Evolutionary conservation across 208 protist genomes (phyloP), one percentile per base, ranked within the genome.

Genomic region (Tritrichomonas foetus): DNA sequence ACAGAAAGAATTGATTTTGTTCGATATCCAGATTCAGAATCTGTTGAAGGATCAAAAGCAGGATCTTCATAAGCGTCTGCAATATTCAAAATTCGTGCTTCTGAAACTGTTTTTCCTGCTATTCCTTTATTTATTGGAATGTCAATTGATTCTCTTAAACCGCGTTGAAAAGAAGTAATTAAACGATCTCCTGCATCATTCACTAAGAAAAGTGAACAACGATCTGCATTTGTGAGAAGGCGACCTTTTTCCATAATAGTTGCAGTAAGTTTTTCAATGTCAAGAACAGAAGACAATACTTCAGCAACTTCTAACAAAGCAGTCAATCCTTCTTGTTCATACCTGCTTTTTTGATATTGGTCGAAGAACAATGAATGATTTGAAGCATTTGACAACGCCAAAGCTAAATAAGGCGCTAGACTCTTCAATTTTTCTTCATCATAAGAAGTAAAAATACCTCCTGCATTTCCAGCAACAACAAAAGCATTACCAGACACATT

Each of bases 101-200:
- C 69, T 11, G 69, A 44, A 44, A 75, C 69, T 75, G 69, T 75
- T 16, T 75, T 27, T 27, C 69, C 69, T 44, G 69, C 69, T 47
- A 75, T 75, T 20, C 69, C 69, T 75, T 75, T 75, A 36, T 75
- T 75, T 27, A 75, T 75, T 44, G 69, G 69, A 44, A 75, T 75
- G 44, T 75, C 69, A 44, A 75, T 75, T 2, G 69, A 75, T 13
- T 75, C 41, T 2, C 33, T 36, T 20, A 75, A 36, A 13, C 69
- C 69, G 33, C 69, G 69, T n/a, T 75, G 69, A 36, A 75, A 75
- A 25, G 69, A 75, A 36, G 69, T 75, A 36, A 75, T 75, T 25
- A 75, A 16, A 36, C 69, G 14, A 75, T 75, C 69, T 36, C 69
- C 1, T 25, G 69, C 36, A 20, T 75, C 33, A 36, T 27, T 47